Base-by-base conservation (phyloP, 371 early-diverging fungal genomes). In the Rhizopus microsporus region DNA sequence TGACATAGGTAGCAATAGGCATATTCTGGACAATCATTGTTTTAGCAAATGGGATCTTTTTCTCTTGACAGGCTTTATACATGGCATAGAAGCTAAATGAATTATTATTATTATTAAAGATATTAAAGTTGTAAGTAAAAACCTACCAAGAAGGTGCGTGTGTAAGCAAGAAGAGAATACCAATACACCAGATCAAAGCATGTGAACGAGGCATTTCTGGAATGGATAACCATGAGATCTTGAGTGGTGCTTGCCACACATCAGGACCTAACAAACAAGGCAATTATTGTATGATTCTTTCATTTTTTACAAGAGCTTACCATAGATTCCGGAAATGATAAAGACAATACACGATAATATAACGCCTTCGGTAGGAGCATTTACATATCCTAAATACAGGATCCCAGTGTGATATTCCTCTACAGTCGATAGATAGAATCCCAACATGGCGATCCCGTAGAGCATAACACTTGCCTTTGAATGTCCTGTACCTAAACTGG, bases 331-430 rank as follows among this genome's bases (percentile, higher is more conserved):
- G 16, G 93, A 91, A 54, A 89, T 63, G 56, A 89, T 58, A 67
- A 89, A 82, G 5, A 86, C 72, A 17, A 82, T 51, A 68, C 89
- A 89, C 6, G 88, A 87, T 5, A 91, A 40, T 34, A 94, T 74
- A 23, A 99, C 82, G n/a, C 96, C 94, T 72, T 99, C 99, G 1
- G 97, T 93, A 9, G 98, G 97, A 7, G 97, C 99, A 58, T 94
- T 96, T 66, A 97, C 71, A 57, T 93, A 88, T 12, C 96, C 94
- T 17, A 98, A 81, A 71, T 93, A 95, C 42, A 99, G 81, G 0
- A 85, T 82, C 8, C 93, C 93, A 1, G 98, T 97, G 76, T 97
- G 94, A 71, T 96, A 98, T 67, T 95, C 96, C 69, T 99, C 96
- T 80, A 93, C 93, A 0, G 95, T 94, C 17, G 94, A 91, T 57